Percentiles rank a stretch among this genome's conserved stretches.
Conservation (phyloP, 192 early-diverging fungal species). For the Fimicolochytrium jonesii region DNA sequence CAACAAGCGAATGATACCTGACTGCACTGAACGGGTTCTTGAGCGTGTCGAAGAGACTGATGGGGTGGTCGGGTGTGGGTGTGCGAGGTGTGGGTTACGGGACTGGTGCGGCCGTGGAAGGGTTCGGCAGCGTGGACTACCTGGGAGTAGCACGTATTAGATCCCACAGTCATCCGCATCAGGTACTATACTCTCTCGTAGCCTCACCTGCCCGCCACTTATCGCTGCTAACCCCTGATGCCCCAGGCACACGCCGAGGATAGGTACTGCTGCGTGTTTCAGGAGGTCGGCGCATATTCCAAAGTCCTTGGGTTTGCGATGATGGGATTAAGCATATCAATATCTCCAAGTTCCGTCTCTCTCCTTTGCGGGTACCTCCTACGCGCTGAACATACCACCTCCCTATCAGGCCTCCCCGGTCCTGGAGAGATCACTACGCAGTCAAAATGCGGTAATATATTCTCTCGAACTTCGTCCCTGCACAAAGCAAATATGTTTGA, state of each 20-base stretch:
- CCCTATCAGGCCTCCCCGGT: slow-evolving; percentile 74
- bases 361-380: too few species aligned
- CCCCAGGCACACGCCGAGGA: slow-evolving; percentile 91
- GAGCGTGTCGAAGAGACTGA: slow-evolving; percentile 54
- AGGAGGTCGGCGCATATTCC: slow-evolving; percentile 67
- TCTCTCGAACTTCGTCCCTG: slow-evolving; percentile 53
- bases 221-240: slow-evolving; percentile 80
- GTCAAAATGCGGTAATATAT: slow-evolving; percentile 79
- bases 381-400: slow-evolving; percentile 31
- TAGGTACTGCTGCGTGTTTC: slow-evolving; percentile 48
- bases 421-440: slow-evolving; percentile 91
- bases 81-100: slow-evolving; percentile 31
- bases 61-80: slow-evolving; percentile 13
- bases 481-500: neutral
- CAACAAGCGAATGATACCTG: slow-evolving; percentile 86
- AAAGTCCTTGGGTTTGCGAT: slow-evolving; percentile 62
- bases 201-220: slow-evolving; percentile 59
- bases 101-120: slow-evolving; percentile 79
- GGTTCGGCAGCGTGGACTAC: slow-evolving; percentile 64
- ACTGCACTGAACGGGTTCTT: slow-evolving; percentile 70
- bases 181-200: neutral
- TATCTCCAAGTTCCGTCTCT: too few species aligned
- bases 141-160: slow-evolving; percentile 19
- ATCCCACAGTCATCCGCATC: neutral
- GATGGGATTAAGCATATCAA: neutral